A percentile compares a stretch with the other conserved stretches of the same genome.
Conservation (phyloP, 2,329 filamentous ascomycete species). For the Microdochium paspali region DNA sequence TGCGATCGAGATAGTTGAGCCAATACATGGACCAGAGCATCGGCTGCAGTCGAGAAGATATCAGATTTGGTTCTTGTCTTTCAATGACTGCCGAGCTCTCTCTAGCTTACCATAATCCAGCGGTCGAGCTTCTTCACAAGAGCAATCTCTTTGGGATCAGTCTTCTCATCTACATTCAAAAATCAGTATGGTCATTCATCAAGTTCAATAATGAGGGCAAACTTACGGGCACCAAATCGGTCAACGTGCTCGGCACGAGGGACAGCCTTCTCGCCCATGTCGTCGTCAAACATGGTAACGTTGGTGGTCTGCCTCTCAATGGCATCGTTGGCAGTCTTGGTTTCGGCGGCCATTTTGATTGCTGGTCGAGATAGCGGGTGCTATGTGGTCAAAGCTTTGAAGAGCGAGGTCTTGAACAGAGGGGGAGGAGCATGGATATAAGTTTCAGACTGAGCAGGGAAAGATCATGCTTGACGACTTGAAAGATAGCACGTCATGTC, state of each 20-base stretch:
- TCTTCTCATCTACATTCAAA: background rate
- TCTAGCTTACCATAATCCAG: background rate
- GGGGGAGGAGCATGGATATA: too few relatives aligned
- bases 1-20: slow-evolving; percentile 23
- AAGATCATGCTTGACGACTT: too few relatives aligned
- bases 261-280: background rate
- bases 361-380: too few relatives aligned
- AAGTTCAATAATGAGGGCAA: background rate
- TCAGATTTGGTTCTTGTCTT: background rate
- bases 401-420: too few relatives aligned
- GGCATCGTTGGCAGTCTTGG: background rate
- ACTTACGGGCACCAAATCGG: background rate
- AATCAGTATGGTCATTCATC: background rate
- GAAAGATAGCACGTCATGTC: too few relatives aligned
- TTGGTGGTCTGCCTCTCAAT: background rate
- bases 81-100: too few relatives aligned
- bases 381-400: too few relatives aligned
- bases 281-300: background rate
- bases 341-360: background rate
- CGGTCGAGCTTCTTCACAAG: slow-evolving; percentile 1
- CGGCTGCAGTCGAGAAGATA: background rate
- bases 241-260: background rate
- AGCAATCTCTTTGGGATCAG: background rate
- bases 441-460: too few relatives aligned
- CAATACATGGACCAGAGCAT: slow-evolving; percentile 11